Base-by-base conservation (phyloP, 202 grass and related monocot species). In the Brachypodium distachyon region DNA sequence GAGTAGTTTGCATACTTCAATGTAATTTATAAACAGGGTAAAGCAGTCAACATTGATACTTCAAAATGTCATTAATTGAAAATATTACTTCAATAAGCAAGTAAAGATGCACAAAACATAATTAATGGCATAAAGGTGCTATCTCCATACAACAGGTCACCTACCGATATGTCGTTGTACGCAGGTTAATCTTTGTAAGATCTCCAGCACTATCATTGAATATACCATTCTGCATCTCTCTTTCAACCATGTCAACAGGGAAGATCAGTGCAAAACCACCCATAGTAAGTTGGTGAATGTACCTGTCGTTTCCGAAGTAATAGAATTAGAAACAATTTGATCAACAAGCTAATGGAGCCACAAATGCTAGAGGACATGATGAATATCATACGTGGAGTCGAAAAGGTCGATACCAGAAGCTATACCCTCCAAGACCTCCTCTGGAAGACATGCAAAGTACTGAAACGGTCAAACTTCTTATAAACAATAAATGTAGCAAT, bases 401-500 rank as follows among this genome's bases (percentile, higher is more conserved):
- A 97, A 97, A 37, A 97, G 87, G 78, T 97, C 94, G 18, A 97
- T 79, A 26, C 94, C 94, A 72, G 91, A 80, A 79, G 91, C 84
- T 41, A 97, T 82, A 80, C 94, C 94, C 85, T 97, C 88, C 73
- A 97, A 86, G 18, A 97, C 89, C 80, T 97, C 94, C 90, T 97
- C 94, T 92, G 73, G 32, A 88, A 80, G 33, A 71, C 48, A 83
- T 46, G 54, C 9, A 81, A 61, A 65, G 42, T 84, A 73, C n/a
- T 32, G 21, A 79, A 59, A 51, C 5, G 41, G 40, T 70, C 59
- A 88, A 61, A 76, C 28, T 26, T 43, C 39, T 14, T 49, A 67
- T 7, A 41, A 25, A 49, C 10, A 59, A 12, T 19, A 46, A 23
- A 54, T 25, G 32, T 56, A 57, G 64, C 6, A 67, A 21, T 42